phyloP scores from a whole-genome alignment of 352 stramenopile species.

The Phytophthora cryptogea region DNA sequence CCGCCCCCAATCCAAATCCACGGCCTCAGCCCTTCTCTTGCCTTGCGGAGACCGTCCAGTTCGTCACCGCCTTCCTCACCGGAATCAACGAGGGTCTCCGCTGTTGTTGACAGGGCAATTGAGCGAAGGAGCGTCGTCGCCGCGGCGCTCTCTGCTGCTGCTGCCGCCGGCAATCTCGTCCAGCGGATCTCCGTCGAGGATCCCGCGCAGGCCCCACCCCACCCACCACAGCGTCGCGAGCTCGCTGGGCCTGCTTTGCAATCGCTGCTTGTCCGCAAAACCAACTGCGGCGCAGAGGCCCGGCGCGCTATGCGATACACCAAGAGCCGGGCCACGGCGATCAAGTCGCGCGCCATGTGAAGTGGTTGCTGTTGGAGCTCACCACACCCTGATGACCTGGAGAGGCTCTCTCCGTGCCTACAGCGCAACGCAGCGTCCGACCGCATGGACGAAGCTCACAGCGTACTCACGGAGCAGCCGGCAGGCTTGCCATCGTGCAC shows the following conservation, averaged over 20 bases:
- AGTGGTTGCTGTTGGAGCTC: conserved; percentile 7
- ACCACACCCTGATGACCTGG: conserved; percentile 23
- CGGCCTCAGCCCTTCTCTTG: conserved; percentile 32
- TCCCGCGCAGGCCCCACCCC: conserved; percentile 21
- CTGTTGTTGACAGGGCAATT: not conserved
- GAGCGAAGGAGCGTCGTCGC: not conserved
- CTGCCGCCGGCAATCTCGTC: conserved; percentile 8
- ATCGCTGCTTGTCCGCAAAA: conserved; percentile 22
- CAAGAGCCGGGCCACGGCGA: conserved; percentile 24
- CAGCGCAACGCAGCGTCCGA: not conserved
- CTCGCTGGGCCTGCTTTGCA: conserved; percentile 18
- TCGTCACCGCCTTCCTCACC: conserved; percentile 22
- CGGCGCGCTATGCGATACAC: conserved; percentile 31
- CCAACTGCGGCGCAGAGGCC: conserved; percentile 23
- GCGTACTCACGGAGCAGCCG: conserved; percentile 2
- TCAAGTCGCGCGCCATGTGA: conserved; percentile 10
- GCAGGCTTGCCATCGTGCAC: not conserved
- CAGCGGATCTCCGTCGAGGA: conserved; percentile 18
- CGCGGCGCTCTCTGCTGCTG: conserved; percentile 1
- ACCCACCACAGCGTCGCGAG: conserved; percentile 12
- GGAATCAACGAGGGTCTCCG: not conserved
- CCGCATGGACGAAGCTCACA: conserved; percentile 8
- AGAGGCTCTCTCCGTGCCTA: not conserved
- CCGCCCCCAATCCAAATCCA: no score
- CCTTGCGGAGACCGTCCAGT: conserved; percentile 16